Percentiles rank a stretch among this genome's conserved stretches.
Conservation (phyloP, 2,329 filamentous ascomycete genomes). For the Sclerotinia borealis region DNA sequence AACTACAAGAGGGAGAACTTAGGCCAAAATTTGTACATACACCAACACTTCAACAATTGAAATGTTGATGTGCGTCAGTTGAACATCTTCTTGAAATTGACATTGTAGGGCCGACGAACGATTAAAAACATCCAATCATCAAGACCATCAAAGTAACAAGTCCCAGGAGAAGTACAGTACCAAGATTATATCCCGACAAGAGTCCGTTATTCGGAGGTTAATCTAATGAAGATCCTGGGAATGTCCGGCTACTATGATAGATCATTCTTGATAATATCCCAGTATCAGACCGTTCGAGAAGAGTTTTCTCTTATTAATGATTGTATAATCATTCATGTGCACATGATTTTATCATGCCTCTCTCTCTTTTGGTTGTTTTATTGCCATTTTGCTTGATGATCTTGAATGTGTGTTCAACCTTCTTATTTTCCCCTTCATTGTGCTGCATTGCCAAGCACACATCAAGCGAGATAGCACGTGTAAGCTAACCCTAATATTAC, state of each 20-base stretch:
- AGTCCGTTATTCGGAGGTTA: not conserved
- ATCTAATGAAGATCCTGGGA: not conserved
- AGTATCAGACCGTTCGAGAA: not conserved
- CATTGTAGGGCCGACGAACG: constrained; percentile 1
- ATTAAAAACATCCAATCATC: not conserved
- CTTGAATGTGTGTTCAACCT: not conserved
- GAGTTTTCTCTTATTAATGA: not conserved
- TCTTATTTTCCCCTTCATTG: not conserved
- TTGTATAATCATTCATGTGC: not conserved
- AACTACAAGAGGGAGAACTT: not conserved
- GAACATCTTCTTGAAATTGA: not conserved
- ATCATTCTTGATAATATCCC: not conserved
- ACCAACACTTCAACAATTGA: not conserved
- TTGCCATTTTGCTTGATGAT: not conserved
- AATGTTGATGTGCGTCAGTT: not conserved
- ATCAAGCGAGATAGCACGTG: constrained; percentile 2
- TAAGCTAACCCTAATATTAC: not conserved
- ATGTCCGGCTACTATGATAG: not conserved
- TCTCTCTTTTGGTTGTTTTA: not conserved
- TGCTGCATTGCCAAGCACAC: not conserved
- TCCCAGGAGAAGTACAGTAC: not conserved
- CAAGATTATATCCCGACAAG: not conserved
- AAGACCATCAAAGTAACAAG: not conserved
- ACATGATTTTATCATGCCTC: not conserved
- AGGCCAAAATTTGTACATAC: not conserved